Percentiles rank a stretch among this genome's conserved stretches.
phyloP scores from a whole-genome alignment of 106 monocot species.

The Dendrobium catenatum region DNA sequence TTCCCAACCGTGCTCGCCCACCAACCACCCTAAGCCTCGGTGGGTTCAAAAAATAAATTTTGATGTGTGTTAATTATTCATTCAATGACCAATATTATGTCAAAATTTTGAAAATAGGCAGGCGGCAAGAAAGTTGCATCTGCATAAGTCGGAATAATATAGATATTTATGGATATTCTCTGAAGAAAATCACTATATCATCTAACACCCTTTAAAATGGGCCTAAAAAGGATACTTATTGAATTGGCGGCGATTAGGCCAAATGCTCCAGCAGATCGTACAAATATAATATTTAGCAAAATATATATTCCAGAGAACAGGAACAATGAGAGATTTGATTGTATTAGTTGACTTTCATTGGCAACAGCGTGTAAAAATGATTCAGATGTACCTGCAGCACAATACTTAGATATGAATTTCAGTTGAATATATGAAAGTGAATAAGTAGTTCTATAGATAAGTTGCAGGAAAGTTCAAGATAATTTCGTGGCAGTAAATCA shows the following conservation, averaged over 20 bases:
- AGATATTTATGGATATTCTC: background rate
- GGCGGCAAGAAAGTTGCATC: background rate
- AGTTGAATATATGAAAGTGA: background rate
- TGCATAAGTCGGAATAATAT: background rate
- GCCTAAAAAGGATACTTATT: conserved; percentile 76
- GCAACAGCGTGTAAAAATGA: conserved; percentile 93
- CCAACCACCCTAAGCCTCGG: too few relatives aligned
- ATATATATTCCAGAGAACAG: conserved; percentile 71
- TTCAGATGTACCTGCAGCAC: conserved; percentile 80
- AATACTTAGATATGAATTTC: conserved; percentile 2
- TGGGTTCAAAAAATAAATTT: too few relatives aligned
- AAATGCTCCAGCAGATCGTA: conserved; percentile 66
- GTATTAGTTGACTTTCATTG: conserved; percentile 64
- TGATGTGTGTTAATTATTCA: background rate
- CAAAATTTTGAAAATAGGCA: background rate
- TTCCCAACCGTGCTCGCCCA: too few relatives aligned
- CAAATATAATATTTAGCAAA: conserved; percentile 49
- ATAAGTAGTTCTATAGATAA: background rate
- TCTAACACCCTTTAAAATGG: too few relatives aligned
- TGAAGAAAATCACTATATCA: background rate
- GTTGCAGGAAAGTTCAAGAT: background rate
- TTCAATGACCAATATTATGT: background rate
- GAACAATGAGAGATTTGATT: conserved; percentile 66
- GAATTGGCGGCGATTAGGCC: conserved; percentile 88
- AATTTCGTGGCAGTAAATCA: background rate